These are phyloP conservation scores for Closterium sp. DNA, from an alignment of 139 green algal genomes.

Conservation along the genomic window DNA sequence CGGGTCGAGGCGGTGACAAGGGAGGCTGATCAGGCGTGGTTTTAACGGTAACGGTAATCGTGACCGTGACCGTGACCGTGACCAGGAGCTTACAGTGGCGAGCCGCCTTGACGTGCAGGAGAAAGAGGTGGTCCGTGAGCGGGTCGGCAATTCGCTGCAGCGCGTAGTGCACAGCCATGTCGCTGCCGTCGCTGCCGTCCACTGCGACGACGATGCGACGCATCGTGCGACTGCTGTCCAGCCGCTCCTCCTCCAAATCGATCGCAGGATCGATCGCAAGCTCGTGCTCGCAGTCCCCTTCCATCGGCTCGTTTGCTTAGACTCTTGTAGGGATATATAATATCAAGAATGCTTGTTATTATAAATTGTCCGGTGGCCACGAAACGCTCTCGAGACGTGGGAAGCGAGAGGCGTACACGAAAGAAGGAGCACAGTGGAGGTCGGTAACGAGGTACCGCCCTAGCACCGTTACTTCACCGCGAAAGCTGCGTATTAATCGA, in stretches of 20 bases:
- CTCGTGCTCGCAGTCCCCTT: neutral
- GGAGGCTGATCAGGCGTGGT: no score
- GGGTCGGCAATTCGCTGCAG: neutral
- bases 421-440: neutral
- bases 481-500: neutral
- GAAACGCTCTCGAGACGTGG: neutral
- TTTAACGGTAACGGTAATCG: neutral
- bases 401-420: neutral
- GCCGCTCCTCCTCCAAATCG: neutral
- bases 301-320: neutral
- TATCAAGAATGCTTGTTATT: no score
- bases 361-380: no score
- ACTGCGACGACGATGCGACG: neutral
- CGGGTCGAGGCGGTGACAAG: no score
- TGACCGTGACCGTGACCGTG: no score
- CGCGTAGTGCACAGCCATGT: neutral
- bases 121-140: neutral
- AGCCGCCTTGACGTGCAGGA: neutral
- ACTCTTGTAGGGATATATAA: neutral
- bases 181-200: neutral
- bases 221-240: neutral
- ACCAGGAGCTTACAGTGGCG: neutral
- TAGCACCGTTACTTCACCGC: no score
- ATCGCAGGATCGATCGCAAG: neutral
- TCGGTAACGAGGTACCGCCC: no score